A percentile compares a stretch with the other conserved stretches of the same genome.
Evolutionary conservation across 2,329 filamentous ascomycete genomes (phyloP).

Genomic region (Rutstroemia sp.): DNA sequence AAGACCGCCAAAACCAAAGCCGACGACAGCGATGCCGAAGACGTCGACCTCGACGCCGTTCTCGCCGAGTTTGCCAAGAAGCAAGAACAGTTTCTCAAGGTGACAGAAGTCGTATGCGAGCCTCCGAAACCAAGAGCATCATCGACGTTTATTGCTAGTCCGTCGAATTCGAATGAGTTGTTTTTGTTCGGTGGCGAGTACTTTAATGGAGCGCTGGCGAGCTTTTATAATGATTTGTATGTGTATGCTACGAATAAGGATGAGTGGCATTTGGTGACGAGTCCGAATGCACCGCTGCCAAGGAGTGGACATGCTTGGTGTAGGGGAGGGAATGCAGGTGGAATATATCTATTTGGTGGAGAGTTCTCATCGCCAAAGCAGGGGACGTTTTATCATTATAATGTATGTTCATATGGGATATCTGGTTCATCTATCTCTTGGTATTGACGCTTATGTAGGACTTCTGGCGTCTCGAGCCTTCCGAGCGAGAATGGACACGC

Average conservation of each 20-base stretch:
- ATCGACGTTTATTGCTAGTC: constrained; percentile 75
- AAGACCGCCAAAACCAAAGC: constrained; percentile 60
- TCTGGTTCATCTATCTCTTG: background rate
- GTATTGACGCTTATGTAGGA: constrained; percentile 5
- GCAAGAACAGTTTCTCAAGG: constrained; percentile 89
- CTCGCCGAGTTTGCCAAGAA: constrained; percentile 87
- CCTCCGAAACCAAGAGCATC: constrained; percentile 76
- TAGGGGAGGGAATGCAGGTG: constrained; percentile 71
- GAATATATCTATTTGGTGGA: constrained; percentile 88
- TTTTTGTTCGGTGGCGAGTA: constrained; percentile 93
- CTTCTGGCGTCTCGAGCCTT: constrained; percentile 88
- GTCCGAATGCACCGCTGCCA: constrained; percentile 84
- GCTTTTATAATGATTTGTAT: constrained; percentile 60
- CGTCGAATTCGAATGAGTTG: constrained; percentile 78
- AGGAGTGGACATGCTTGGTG: constrained; percentile 94
- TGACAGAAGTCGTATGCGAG: constrained; percentile 70
- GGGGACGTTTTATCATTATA: constrained; percentile 98
- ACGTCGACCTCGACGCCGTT: constrained; percentile 87
- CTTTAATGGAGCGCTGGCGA: constrained; percentile 83
- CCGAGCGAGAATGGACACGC: constrained; percentile 80
- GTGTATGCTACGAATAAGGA: constrained; percentile 73
- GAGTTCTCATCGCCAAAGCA: constrained; percentile 97
- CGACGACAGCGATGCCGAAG: constrained; percentile 80
- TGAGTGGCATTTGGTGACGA: constrained; percentile 86
- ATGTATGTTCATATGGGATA: constrained; percentile 39